Base-by-base conservation (phyloP, 352 stramenopile species). In the Pythium utonaiense region DNA sequence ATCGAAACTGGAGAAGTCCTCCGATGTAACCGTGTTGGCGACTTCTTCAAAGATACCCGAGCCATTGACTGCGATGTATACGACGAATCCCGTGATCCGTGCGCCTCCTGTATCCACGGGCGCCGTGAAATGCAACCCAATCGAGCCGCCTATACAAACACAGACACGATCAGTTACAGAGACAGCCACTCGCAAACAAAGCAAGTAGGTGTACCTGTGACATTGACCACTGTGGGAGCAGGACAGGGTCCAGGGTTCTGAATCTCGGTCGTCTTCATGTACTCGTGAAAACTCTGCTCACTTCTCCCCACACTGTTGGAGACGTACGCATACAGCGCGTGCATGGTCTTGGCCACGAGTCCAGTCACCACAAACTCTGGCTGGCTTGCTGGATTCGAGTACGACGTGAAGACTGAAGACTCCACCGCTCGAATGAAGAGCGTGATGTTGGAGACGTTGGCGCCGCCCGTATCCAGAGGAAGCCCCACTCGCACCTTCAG, bases 91-190 rank as follows among this genome's bases (percentile, higher is more conserved):
- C 45, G 55, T 68, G 27, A 90, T 83, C 6, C 64, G 57, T 40
- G 69, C 72, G 13, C 77, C 79, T 53, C 79, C 79, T 86, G 75
- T 60, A 62, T 87, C 69, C 22, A 69, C 41, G 33, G 77, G 75
- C 24, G 71, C 64, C 27, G 70, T 75, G 0, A 85, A 31, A 38
- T 73, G 63, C 24, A 85, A 36, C 0, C 24, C n/a, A 9, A 87
- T 57, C 8, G 77, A 87, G 57, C 71, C 77, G 51, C 77, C 75
- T 84, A 27, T 14, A 33, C 47, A 34, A 10, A 28, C 48, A 45
- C 16, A 10, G 16, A 17, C 25, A 48, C 9, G 12, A 48, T 21
- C 22, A 51, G n/a, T 3, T 2, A 41, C 17, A 3, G 8, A 7
- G 21, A 31, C 7, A 14, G 25, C 10, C 8, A 44, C n/a, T 28